Evolutionary conservation across 495 filamentous ascomycete species (phyloP), one percentile per base, ranked within the genome.

Genomic region (Achaetomiella virescens): DNA sequence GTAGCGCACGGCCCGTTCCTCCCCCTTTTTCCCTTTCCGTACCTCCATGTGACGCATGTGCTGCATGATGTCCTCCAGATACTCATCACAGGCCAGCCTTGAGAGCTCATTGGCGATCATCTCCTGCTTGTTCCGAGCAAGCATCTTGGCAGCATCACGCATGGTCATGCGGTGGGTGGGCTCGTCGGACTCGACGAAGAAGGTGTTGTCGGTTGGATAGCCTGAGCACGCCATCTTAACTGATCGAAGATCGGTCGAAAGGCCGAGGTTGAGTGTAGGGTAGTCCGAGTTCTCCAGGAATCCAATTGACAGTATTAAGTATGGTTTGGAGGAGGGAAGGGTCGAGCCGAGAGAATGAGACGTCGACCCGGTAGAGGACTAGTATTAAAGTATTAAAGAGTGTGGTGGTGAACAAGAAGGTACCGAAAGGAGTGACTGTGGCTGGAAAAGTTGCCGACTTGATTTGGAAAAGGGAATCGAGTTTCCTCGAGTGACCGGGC

Each of bases 11-110:
- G 38, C 20, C 24, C 31, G 36, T 3, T 14, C 33, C 6, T 18
- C 11, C 11, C 17, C 15, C 6, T 46, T 54, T 43, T 21, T 44
- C 71, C n/a, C n/a, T n/a, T n/a, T n/a, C n/a, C 81, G 69, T 61
- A 95, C 91, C 86, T 98, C 93, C 92, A 98, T 96, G 58, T 88
- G 80, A 68, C 90, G 82, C 88, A 97, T 95, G 70, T 97, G 91
- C 63, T 84, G 76, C 69, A 96, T 79, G 71, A 96, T 84, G 66
- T 97, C 92, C 65, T 95, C 90, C 60, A 91, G 83, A 70, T 97
- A 95, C 70, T 96, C 89, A 42, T 92, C 90, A 60, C 79, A 82
- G 27, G 90, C 87, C 56, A 87, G 69, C 56, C 81, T 82, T 31
- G 91, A 96, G 52, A 97, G 78, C 56, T 97, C 87, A 64, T 91